Percentiles rank a stretch among this genome's conserved stretches.
Evolutionary conservation across 148 eudicot species (phyloP).

Genomic region (Chenopodium formosanum): DNA sequence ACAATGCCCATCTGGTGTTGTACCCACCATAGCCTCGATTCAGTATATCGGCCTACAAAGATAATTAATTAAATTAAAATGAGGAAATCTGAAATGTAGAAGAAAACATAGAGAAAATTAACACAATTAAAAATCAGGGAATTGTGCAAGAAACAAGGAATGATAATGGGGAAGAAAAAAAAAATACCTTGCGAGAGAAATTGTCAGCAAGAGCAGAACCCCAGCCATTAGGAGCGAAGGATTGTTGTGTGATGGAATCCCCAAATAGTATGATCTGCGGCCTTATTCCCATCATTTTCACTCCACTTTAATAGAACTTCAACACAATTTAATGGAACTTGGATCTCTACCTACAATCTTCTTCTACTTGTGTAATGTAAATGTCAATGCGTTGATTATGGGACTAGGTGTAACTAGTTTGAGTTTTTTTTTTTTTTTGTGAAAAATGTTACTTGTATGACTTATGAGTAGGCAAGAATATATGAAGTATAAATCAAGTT

Average conservation of each 20-base stretch:
- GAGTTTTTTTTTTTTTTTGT: too few relatives aligned
- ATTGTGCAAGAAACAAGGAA: not conserved
- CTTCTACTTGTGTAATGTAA: too few relatives aligned
- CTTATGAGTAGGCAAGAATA: too few relatives aligned
- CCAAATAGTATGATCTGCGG: constrained; percentile 75
- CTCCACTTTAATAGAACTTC: not conserved
- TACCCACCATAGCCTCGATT: constrained; percentile 85
- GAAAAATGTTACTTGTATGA: too few relatives aligned
- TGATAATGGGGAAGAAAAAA: not conserved
- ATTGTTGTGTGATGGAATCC: constrained; percentile 79
- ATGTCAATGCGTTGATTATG: too few relatives aligned
- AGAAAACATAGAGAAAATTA: not conserved
- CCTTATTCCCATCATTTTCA: constrained; percentile 41
- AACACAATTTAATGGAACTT: too few relatives aligned
- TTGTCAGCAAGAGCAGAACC: constrained; percentile 70
- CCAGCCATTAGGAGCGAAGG: constrained; percentile 72
- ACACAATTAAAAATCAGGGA: not conserved
- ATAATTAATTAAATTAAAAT: not conserved
- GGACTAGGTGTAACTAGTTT: too few relatives aligned
- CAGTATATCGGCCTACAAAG: constrained; percentile 63
- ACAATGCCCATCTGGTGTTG: constrained; percentile 80
- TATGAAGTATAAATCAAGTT: too few relatives aligned
- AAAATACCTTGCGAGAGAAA: constrained; percentile 68
- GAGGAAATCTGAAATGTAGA: not conserved
- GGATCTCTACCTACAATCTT: too few relatives aligned